Evolutionary conservation across 331 rosid species (phyloP), one percentile per base, ranked within the genome.

Genomic region (Acacia concinna): DNA sequence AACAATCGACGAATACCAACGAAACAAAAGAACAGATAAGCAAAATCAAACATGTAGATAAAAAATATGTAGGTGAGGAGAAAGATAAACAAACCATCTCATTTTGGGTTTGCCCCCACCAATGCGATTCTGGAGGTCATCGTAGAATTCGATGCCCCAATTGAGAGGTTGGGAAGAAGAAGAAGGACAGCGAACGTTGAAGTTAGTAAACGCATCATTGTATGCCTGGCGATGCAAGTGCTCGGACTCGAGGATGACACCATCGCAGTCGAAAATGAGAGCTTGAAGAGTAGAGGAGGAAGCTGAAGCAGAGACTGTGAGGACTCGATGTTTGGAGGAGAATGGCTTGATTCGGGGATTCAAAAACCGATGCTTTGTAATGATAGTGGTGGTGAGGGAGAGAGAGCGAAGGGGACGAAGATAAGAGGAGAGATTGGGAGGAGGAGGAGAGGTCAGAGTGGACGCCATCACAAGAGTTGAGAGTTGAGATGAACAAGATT

Each of bases 71-170:
- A 41, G 23, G n/a, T 5, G 44, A 15, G 54, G 32, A 54, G 0
- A 32, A 60, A 14, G 56, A 18, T 65, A 20, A 69, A 43, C 49
- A 28, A 62, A 93, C 98, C 99, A 95, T 85, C 97, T 93, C 99
- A 95, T 95, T 91, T 95, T 95, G 70, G 99, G 99, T 70, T 91
- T 95, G 81, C 99, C 99, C 34, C 99, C 98, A 46, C 98, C 97
- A 57, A 95, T 79, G 76, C 56, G 92, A 84, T 95, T 95, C 88
- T 95, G 94, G 4, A 95, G 94, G 46, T 66, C 89, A 78, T 95
- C 98, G 68, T 95, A 93, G 86, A 95, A 95, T 4, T 95, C 86
- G 17, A 78, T 62, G 75, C 69, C 88, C 98, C 96, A 91, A 66
- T 87, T 75, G 78, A 95, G 99, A 37, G 93, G 92, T 63, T 84